Percentiles rank a stretch among this genome's conserved stretches.
Evolutionary conservation across 164 flowering plant genomes (phyloP).

Genomic region (Vitis labrusca): DNA sequence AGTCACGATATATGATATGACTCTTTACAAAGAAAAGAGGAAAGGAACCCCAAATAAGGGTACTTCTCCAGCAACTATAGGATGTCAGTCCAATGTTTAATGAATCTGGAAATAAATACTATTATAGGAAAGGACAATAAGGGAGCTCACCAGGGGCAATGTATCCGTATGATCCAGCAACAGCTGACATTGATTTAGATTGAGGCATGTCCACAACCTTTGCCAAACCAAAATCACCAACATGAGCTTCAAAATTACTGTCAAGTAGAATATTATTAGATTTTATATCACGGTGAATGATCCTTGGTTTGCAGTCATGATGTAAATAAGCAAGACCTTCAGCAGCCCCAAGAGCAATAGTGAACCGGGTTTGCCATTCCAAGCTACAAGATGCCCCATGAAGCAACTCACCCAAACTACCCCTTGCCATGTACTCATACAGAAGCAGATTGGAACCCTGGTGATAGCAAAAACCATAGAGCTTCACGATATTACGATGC

Average conservation of each 20-base stretch:
- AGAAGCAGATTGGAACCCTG: constrained; percentile 88
- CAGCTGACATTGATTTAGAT: constrained; percentile 90
- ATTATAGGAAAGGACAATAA: neutral
- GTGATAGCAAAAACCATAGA: constrained; percentile 80
- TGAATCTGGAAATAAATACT: neutral
- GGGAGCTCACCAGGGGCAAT: constrained; percentile 90
- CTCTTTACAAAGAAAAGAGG: no score
- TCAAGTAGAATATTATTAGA: constrained; percentile 90
- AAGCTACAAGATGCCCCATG: constrained; percentile 59
- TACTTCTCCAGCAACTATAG: neutral
- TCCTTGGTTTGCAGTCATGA: constrained; percentile 93
- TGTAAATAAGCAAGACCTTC: constrained; percentile 91
- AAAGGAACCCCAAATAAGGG: no score
- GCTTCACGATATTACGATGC: constrained; percentile 92
- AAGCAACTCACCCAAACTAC: constrained; percentile 88
- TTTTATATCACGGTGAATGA: constrained; percentile 95
- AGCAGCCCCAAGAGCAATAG: constrained; percentile 90
- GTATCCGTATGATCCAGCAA: constrained; percentile 99
- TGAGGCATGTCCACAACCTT: constrained; percentile 96
- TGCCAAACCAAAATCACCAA: constrained; percentile 97
- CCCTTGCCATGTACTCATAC: constrained; percentile 84
- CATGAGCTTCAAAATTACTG: constrained; percentile 88
- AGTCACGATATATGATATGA: no score
- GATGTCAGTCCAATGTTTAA: neutral
- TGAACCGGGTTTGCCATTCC: constrained; percentile 81